phyloP scores from a whole-genome alignment of 371 early-diverging fungal genomes.

The Mortierella sp. region DNA sequence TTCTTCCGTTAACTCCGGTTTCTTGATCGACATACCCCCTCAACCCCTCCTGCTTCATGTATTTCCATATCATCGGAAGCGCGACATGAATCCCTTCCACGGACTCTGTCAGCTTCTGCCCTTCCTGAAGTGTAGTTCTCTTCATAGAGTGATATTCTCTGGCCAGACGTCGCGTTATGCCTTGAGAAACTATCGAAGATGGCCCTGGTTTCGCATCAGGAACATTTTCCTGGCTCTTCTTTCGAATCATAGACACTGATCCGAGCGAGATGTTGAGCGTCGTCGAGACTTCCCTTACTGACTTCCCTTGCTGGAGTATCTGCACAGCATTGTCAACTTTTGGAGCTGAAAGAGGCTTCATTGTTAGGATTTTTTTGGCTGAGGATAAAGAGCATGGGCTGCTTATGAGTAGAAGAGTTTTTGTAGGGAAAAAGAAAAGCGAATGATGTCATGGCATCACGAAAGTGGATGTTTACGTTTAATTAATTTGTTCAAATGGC shows the following conservation, averaged over 20 bases:
- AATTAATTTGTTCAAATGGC: too few relatives aligned
- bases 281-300: background rate
- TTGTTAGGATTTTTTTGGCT: too few relatives aligned
- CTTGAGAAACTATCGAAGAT: background rate
- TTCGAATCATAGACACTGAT: background rate
- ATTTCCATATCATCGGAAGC: too few relatives aligned
- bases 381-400: too few relatives aligned
- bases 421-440: too few relatives aligned
- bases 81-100: too few relatives aligned
- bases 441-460: too few relatives aligned
- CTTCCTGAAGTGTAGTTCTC: too few relatives aligned
- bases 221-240: background rate
- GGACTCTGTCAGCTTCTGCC: too few relatives aligned
- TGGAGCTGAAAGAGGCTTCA: background rate
- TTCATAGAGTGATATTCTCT: background rate
- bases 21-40: slow-evolving; percentile 5
- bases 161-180: background rate
- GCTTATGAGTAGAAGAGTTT: too few relatives aligned
- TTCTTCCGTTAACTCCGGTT: background rate
- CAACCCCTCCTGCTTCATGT: background rate
- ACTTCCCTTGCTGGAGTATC: background rate
- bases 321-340: background rate
- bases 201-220: background rate
- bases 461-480: too few relatives aligned
- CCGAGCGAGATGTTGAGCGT: background rate